Evolutionary conservation across 208 protist species (phyloP), one percentile per base, ranked within the genome.

Genomic region (Endotrypanum monterogeii): DNA sequence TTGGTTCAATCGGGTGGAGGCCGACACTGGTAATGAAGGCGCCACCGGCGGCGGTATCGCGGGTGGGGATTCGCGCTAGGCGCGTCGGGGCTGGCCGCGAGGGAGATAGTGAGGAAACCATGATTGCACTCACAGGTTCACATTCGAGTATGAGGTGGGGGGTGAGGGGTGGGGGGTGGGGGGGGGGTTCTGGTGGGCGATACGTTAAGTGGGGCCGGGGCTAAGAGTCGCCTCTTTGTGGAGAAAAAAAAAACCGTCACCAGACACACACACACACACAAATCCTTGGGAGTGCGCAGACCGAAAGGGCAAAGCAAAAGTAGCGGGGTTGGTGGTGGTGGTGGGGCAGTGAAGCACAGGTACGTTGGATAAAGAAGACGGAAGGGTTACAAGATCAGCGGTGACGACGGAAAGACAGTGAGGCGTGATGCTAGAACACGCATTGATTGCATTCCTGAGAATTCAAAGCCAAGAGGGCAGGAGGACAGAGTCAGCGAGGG

Each of bases 1-100:
- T 61, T 3, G 83, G 83, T 63, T 87, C 83, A 8, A 79, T 79
- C 3, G 83, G 83, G 61, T 87, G 83, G 32, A 87, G 56, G 16
- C 56, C 69, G 48, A 87, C 51, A 58, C 78, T 71, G 54, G 73
- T 83, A 67, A 86, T 65, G 72, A 78, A 79, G 20, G 73, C 71
- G 0, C 65, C 44, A 11, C 55, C 3, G 18, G 68, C 44, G 9
- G 68, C 58, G 41, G 41, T 52, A 39, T 37, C 52, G 58, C 66
- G 63, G 11, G 30, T 55, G 12, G 63, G 63, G 16, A 48, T 48
- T 50, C 16, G 61, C 23, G 35, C 30, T 32, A n/a, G 61, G 57
- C 32, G 32, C 28, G n/a, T 18, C 32, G 28, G 30, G 20, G 57
- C 28, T 16, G n/a, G 37, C 57, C 37, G 23, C 50, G 61, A 30